Evolutionary conservation across 2,329 filamentous ascomycete species (phyloP), one percentile per base, ranked within the genome.

Genomic region (Endothia cerciana): DNA sequence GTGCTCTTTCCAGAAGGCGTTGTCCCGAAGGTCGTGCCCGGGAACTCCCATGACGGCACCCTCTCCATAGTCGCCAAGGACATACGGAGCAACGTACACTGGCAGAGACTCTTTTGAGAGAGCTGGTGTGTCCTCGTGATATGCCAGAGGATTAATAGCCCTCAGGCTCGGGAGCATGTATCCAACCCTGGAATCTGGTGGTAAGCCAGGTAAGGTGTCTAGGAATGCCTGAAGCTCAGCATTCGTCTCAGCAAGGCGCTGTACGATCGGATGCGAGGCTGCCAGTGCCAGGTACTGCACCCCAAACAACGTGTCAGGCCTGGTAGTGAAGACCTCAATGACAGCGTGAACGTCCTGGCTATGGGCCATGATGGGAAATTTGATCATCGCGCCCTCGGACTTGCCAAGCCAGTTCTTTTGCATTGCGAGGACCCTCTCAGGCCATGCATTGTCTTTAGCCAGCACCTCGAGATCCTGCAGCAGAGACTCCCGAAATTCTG

Each of bases 1-100:
- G 70, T 96, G 92, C 65, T 88, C 81, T 71, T 84, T 87, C 90
- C 92, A 97, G 75, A 97, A 97, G 1, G 86, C 85, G 76, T 91
- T 83, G 71, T 97, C 93, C 62, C 92, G 85, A 4, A 83, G 74
- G 76, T 97, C 93, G 73, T 97, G 93, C 1, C 89, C 93, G 0
- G 93, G 93, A 8, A 97, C 93, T 53, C 93, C 93, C 93, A 97
- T 97, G 1, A 97, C 90, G 11, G 93, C 93, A 1, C 93, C 93
- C 70, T 93, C 91, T 19, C 93, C 92, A 71, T 96, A 95, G 73
- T 93, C 91, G 33, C 90, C 90, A 5, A 96, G 81, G 13, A 97
- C 93, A 73, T 97, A 97, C 0, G 92, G 89, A 11, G 93, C 92
- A 28, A 92, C 90, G 72, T 90, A 97, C 5, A 97, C 83, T 1